Evolutionary conservation across 257 asterid species (phyloP), one percentile per base, ranked within the genome.

Genomic region (Fraxinus americana): DNA sequence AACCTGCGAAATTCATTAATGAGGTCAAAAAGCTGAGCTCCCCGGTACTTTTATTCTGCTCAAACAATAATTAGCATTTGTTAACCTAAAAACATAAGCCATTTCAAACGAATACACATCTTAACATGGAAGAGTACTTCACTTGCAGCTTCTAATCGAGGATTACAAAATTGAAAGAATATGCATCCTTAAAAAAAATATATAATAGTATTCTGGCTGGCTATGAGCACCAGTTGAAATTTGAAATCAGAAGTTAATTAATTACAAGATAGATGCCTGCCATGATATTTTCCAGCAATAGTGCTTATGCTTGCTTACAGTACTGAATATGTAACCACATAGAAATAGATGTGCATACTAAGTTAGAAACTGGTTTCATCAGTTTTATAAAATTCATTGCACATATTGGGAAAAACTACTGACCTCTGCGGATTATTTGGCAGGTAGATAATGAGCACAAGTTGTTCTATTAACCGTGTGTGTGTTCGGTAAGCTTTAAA

Each of bases 1-100:
- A 95, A 77, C 99, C 98, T 16, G 70, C 93, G 32, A 86, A 93
- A 85, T 95, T 95, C 98, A 95, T 95, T 10, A 93, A 85, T 36
- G 92, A 91, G 39, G 99, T 95, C 81, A 95, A 80, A 74, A 92
- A 90, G 90, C 99, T 95, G 75, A 95, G 97, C 87, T 95, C 97
- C 77, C 99, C 99, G 0, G 99, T 95, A 78, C 99, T 89, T 81
- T 89, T 91, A 82, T 89, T 89, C 99, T 95, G 97, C 87, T 63
- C 84, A 78, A 77, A 81, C 50, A 78, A 77, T 21, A 81, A 76
- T 65, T 23, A 45, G 21, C 14, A 76, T 79, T 75, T 61, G 79
- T 85, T 43, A 80, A 73, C 74, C 10, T 41, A 30, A 67, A 25
- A 75, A 75, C 21, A 61, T 25, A 50, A 59, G 52, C 14, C 77